Evolutionary conservation across 441 rosid genomes (phyloP).

Genomic region (Heliophila coronopifolia): DNA sequence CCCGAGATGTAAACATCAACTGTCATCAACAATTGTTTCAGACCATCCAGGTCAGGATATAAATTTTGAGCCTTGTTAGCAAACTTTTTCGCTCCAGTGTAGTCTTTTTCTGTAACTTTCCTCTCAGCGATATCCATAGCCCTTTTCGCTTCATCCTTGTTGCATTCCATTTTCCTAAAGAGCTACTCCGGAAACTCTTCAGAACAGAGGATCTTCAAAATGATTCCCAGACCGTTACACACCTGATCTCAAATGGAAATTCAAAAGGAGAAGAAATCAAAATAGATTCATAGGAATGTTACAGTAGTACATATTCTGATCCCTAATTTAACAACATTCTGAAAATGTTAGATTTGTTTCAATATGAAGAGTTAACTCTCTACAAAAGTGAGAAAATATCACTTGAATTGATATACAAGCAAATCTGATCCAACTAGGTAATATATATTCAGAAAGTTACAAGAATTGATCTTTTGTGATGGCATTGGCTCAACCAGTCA

Average conservation of each 20-base stretch:
- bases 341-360: conserved; percentile 9
- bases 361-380: not conserved
- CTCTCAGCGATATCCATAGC: conserved; percentile 87
- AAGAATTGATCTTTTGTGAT: too few relatives aligned
- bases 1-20: conserved; percentile 65
- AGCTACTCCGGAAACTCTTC: not conserved
- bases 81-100: conserved; percentile 65
- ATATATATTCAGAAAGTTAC: conserved; percentile 16
- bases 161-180: conserved; percentile 68
- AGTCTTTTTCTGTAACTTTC: conserved; percentile 61
- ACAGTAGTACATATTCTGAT: conserved; percentile 1
- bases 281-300: conserved; percentile 1
- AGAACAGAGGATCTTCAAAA: conserved; percentile 15
- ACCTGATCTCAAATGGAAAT: conserved; percentile 18
- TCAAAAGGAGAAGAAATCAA: not conserved
- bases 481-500: too few relatives aligned
- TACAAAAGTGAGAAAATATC: not conserved
- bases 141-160: conserved; percentile 82
- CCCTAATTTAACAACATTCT: not conserved
- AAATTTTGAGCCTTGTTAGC: conserved; percentile 72
- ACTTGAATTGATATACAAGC: not conserved
- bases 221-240: not conserved
- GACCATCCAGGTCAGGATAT: conserved; percentile 71
- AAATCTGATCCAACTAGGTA: conserved; percentile 12
- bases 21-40: conserved; percentile 51